Percentiles rank a stretch among this genome's conserved stretches.
These are phyloP conservation scores for Podaxis sp. DNA, from an alignment of 768 basidiomycete genomes.

Conservation along the genomic window DNA sequence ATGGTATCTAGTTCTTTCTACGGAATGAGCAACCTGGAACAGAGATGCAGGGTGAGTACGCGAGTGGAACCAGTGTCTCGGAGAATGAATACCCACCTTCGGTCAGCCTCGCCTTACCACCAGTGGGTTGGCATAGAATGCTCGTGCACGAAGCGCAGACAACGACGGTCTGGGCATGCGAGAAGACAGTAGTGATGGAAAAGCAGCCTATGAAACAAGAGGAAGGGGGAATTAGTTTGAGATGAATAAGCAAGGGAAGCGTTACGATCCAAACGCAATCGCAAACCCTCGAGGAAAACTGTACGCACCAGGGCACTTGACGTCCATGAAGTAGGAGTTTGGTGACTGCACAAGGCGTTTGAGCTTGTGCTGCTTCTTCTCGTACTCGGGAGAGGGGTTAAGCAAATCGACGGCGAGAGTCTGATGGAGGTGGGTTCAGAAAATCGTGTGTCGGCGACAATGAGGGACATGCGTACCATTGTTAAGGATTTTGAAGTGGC, in stretches of 20 bases:
- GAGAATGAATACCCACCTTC: conserved; percentile 65
- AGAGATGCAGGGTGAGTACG: conserved; percentile 6
- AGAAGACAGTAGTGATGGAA: conserved; percentile 96
- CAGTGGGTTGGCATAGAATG: conserved; percentile 96
- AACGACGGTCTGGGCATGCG: conserved; percentile 97
- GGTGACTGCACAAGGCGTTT: conserved; percentile 98
- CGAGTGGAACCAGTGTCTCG: not conserved
- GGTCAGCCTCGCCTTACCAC: conserved; percentile 96
- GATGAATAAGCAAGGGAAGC: conserved; percentile 9
- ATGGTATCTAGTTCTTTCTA: conserved; percentile 72
- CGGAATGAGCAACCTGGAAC: conserved; percentile 91
- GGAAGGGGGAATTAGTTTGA: conserved; percentile 16
- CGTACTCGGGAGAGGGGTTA: conserved; percentile 85
- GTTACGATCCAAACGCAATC: not conserved
- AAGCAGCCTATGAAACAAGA: conserved; percentile 68
- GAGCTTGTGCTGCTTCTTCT: conserved; percentile 94
- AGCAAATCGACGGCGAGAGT: conserved; percentile 97
- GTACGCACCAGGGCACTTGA: conserved; percentile 90
- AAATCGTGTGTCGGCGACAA: not conserved
- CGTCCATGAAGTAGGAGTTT: conserved; percentile 99
- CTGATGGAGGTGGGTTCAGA: conserved; percentile 32
- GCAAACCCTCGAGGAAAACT: not conserved
- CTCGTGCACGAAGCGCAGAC: conserved; percentile 90
- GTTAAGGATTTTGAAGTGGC: conserved; percentile 20
- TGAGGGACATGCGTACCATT: conserved; percentile 27